phyloP scores from a whole-genome alignment of 108 stramenopile genomes.

The Conticribra weissflogii region DNA sequence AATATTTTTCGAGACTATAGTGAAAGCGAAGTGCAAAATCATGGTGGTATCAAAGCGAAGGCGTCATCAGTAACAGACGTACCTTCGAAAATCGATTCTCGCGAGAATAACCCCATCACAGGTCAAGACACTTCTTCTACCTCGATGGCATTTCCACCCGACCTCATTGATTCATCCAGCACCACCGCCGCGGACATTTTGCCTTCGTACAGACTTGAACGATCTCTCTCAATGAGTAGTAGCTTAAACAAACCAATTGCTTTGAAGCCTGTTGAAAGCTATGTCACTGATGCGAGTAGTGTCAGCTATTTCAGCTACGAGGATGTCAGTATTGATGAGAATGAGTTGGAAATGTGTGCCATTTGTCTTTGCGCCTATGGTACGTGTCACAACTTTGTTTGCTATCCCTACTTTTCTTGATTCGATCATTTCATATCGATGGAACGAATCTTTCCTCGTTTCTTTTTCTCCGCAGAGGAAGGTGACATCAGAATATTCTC shows the following conservation, averaged over 20 bases:
- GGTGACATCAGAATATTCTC: slow-evolving; percentile 41
- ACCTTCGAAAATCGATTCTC: slow-evolving; percentile 37
- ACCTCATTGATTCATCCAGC: neutral
- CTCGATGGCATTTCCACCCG: too few species aligned
- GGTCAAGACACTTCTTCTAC: too few species aligned
- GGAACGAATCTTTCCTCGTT: neutral
- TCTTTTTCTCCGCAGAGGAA: slow-evolving; percentile 6
- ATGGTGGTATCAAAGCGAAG: slow-evolving; percentile 12
- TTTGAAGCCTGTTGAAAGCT: slow-evolving; percentile 13
- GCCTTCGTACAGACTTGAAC: slow-evolving; percentile 10
- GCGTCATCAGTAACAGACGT: slow-evolving; percentile 35
- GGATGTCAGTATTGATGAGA: slow-evolving; percentile 39
- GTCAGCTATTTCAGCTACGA: slow-evolving; percentile 41
- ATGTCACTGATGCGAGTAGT: slow-evolving; percentile 30
- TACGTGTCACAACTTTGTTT: neutral
- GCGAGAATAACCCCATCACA: too few species aligned
- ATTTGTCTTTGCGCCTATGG: slow-evolving; percentile 36
- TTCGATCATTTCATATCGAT: too few species aligned
- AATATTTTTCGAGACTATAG: slow-evolving; percentile 24
- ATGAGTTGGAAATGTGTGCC: slow-evolving; percentile 45
- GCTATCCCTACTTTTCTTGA: too few species aligned
- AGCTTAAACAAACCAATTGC: neutral
- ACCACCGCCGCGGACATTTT: neutral
- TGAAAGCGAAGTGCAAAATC: neutral
- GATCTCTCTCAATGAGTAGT: neutral